phyloP scores from a whole-genome alignment of 2,329 filamentous ascomycete species.

The Cladosporium oxysporum region DNA sequence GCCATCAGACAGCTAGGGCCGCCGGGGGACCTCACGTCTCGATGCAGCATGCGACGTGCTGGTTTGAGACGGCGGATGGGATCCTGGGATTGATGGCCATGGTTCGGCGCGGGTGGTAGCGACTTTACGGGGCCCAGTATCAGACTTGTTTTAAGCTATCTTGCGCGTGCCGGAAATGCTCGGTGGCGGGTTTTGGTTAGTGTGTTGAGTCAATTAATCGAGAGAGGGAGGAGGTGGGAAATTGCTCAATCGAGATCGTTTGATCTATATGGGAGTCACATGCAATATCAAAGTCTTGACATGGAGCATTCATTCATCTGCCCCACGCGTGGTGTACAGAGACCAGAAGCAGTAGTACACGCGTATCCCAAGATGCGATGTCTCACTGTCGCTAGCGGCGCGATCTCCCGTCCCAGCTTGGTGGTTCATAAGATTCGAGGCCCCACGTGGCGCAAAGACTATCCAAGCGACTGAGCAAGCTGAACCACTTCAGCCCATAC shows the following conservation, averaged over 20 bases:
- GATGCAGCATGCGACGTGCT: background rate
- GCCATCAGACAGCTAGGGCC: background rate
- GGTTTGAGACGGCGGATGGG: background rate
- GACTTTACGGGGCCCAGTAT: conserved; percentile 10
- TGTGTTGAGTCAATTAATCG: background rate
- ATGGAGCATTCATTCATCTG: background rate
- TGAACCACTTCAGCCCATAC: background rate
- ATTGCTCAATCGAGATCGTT: background rate
- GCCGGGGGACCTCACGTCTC: conserved; percentile 14
- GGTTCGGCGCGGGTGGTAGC: conserved; percentile 10
- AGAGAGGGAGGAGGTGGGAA: background rate
- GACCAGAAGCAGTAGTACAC: background rate
- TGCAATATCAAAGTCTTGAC: background rate
- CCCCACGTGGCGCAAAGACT: conserved; percentile 1
- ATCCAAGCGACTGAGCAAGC: background rate
- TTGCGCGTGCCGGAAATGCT: conserved; percentile 11
- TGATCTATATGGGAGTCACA: background rate
- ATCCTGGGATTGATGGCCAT: background rate
- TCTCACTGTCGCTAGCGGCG: conserved; percentile 1
- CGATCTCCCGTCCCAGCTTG: conserved; percentile 14
- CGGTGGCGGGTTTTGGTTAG: background rate
- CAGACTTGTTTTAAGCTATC: conserved; percentile 10
- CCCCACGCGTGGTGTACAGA: background rate
- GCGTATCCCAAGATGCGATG: background rate
- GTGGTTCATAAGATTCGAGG: conserved; percentile 10